Conservation (phyloP, 495 filamentous ascomycete genomes). For the Entonaema liquescens region DNA sequence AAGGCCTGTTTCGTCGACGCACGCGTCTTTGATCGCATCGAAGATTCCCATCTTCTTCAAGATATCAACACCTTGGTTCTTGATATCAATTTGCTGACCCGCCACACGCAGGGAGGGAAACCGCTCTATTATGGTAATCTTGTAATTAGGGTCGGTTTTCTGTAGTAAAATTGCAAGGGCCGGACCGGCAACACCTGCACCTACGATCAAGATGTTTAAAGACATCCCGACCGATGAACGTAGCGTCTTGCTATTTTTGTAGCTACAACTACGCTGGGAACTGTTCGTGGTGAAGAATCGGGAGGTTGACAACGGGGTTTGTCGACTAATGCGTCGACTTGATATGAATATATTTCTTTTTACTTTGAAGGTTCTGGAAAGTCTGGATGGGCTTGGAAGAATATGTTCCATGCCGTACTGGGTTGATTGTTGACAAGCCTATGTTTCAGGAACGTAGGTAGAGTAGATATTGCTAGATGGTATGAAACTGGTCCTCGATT, state of each 20-base stretch:
- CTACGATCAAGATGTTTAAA: slow-evolving; percentile 81
- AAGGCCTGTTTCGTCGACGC: slow-evolving; percentile 50
- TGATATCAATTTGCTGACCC: slow-evolving; percentile 62
- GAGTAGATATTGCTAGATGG: not conserved
- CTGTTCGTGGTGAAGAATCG: slow-evolving; percentile 1
- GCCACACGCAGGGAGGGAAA: slow-evolving; percentile 50
- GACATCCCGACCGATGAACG: slow-evolving; percentile 26
- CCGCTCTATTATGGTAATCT: slow-evolving; percentile 61
- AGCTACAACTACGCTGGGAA: not conserved
- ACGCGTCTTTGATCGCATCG: slow-evolving; percentile 50
- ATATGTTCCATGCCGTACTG: slow-evolving; percentile 4
- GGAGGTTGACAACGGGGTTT: not conserved
- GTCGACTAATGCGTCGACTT: not conserved
- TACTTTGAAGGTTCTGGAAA: not conserved
- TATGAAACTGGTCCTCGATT: not conserved
- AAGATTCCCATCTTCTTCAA: slow-evolving; percentile 61
- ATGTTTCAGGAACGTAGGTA: not conserved
- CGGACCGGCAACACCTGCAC: slow-evolving; percentile 87
- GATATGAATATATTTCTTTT: not conserved
- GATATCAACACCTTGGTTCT: slow-evolving; percentile 52
- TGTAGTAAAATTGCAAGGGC: slow-evolving; percentile 66
- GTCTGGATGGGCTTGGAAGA: not conserved
- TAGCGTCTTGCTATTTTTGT: not conserved
- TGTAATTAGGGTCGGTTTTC: slow-evolving; percentile 51
- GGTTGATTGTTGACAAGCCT: not conserved